Base-by-base conservation (phyloP, 208 protist genomes). In the Angomonas deanei region DNA sequence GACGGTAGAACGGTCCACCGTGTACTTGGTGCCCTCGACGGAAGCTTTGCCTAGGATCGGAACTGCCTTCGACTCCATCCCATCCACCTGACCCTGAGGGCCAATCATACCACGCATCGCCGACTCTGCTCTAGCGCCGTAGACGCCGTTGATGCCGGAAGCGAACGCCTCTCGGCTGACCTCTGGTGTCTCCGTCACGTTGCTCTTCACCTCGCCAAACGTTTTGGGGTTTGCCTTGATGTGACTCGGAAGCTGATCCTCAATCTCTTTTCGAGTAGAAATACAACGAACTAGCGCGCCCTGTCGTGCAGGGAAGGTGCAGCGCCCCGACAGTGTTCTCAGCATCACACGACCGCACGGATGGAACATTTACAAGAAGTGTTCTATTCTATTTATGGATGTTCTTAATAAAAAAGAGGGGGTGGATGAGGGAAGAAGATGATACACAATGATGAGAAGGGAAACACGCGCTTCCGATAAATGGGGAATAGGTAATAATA, bases 101-200 rank as follows among this genome's bases (percentile, higher is more conserved):
- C 84, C 88, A 6, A 94, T 49, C 88, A 94, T 94, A 27, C 88
- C 83, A 1, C 85, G 82, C 66, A 94, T 90, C 8, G 73, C 88
- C 1, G 74, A 78, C 68, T 89, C 74, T 2, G 88, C 88, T 10
- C 78, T 68, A 61, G 86, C 88, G 28, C 84, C 84, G 57, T 92
- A 94, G 54, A 90, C 64, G 32, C 82, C 82, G 64, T 91, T 92
- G 56, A 94, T 88, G 38, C 85, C 88, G 11, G 71, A 64, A n/a
- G 72, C 71, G 47, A 81, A 66, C 5, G 68, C 68, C 33, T 70
- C 74, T 19, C 70, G 68, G 13, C 62, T 64, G 1, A 69, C 55
- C 1, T 50, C 21, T 15, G 24, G 11, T 17, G 2, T 46, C 6
- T 68, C 63, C 2, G 52, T 26, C 21, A 54, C 60, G 10, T 54